phyloP scores from a whole-genome alignment of 2,329 filamentous ascomycete species.

The Penicillium sp. region DNA sequence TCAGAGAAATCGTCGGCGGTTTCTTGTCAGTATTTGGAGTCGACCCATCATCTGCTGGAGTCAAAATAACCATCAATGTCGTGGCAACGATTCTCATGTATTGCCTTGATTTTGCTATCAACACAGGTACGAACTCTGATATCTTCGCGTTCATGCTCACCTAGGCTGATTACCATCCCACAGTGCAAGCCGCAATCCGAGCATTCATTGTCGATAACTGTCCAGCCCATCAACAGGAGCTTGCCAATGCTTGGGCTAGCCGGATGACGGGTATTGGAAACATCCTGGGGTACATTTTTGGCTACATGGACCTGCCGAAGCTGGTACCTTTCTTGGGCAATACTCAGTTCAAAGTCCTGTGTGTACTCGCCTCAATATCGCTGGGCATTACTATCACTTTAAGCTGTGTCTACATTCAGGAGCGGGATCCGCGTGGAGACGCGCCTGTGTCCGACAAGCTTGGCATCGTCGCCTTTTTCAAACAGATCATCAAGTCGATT shows the following conservation, averaged over 20 bases:
- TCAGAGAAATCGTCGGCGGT: slow-evolving; percentile 67
- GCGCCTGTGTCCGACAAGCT: slow-evolving; percentile 59
- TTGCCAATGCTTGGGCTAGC: slow-evolving; percentile 91
- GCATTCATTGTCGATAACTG: slow-evolving; percentile 88
- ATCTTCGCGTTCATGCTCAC: neutral
- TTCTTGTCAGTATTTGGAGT: slow-evolving; percentile 70
- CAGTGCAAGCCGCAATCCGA: slow-evolving; percentile 69
- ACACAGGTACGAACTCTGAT: slow-evolving; percentile 63
- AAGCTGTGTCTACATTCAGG: slow-evolving; percentile 67
- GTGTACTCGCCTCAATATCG: slow-evolving; percentile 75
- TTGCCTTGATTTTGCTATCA: slow-evolving; percentile 89
- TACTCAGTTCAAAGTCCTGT: slow-evolving; percentile 91
- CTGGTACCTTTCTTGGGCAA: slow-evolving; percentile 77
- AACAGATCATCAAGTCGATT: slow-evolving; percentile 72
- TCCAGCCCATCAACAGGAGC: slow-evolving; percentile 88
- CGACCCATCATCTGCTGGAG: slow-evolving; percentile 61
- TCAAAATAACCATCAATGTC: slow-evolving; percentile 67
- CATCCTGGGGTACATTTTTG: slow-evolving; percentile 84
- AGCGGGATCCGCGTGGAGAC: slow-evolving; percentile 77
- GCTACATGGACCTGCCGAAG: slow-evolving; percentile 74
- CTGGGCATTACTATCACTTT: slow-evolving; percentile 68
- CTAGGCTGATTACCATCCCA: slow-evolving; percentile 8
- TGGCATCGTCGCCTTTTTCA: slow-evolving; percentile 77
- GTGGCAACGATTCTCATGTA: slow-evolving; percentile 85
- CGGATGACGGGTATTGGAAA: slow-evolving; percentile 84